phyloP scores from a whole-genome alignment of 345 rosid species.

The Eucalyptus polyanthemos region DNA sequence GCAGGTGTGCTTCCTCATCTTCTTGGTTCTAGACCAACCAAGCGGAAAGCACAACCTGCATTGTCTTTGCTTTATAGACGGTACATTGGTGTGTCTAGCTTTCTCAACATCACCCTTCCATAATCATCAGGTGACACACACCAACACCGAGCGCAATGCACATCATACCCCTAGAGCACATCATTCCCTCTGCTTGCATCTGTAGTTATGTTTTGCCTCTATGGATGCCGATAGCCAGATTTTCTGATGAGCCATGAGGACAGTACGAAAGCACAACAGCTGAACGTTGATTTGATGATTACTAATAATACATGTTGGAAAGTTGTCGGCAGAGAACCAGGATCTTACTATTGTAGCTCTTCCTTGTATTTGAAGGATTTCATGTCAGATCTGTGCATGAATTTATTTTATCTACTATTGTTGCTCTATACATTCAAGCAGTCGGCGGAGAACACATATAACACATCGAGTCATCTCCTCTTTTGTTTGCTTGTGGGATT shows the following conservation, averaged over 20 bases:
- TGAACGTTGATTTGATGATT: not conserved
- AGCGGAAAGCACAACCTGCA: not conserved
- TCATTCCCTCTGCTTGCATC: not conserved
- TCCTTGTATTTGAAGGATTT: not conserved
- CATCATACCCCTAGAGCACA: not conserved
- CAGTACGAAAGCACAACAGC: not conserved
- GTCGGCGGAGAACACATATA: not conserved
- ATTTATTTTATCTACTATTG: not conserved
- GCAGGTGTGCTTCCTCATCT: not conserved
- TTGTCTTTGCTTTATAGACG: not conserved
- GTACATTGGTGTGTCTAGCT: not conserved
- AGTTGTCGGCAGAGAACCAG: not conserved
- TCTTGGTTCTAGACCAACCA: not conserved
- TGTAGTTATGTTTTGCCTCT: not conserved
- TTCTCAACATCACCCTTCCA: not conserved
- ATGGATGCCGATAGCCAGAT: not conserved
- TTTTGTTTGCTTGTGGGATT: not conserved
- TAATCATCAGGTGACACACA: not conserved
- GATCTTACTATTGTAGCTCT: not conserved
- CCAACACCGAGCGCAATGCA: not conserved
- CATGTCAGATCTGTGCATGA: not conserved
- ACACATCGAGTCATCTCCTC: not conserved
- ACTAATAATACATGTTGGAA: not conserved
- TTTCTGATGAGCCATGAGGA: not conserved
- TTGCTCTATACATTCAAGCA: not conserved